phyloP scores from a whole-genome alignment of 768 basidiomycete genomes.

The Suillus fuscotomentosus region DNA sequence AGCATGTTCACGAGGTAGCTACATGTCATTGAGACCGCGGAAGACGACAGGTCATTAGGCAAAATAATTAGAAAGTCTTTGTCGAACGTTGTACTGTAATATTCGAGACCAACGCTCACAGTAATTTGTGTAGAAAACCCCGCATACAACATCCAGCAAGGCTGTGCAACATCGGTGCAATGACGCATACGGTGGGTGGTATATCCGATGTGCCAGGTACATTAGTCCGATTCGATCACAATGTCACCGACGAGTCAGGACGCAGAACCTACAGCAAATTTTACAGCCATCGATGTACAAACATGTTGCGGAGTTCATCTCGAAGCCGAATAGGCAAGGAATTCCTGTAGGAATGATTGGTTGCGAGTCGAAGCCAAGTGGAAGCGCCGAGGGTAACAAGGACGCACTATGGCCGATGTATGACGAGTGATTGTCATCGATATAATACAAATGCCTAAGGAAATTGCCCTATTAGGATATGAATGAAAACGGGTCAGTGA shows the following conservation, averaged over 20 bases:
- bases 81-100: too few relatives aligned
- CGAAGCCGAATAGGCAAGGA: neutral
- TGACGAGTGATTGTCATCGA: too few relatives aligned
- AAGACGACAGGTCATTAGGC: neutral
- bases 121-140: too few relatives aligned
- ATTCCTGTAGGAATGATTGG: neutral
- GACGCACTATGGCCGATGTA: too few relatives aligned
- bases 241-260: neutral
- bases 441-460: neutral
- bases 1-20: neutral
- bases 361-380: too few relatives aligned
- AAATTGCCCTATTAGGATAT: neutral
- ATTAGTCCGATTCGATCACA: neutral
- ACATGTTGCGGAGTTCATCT: neutral
- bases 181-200: too few relatives aligned
- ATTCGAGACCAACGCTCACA: too few relatives aligned
- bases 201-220: neutral
- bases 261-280: neutral
- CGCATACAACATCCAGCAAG: too few relatives aligned
- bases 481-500: neutral
- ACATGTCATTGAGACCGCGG: neutral
- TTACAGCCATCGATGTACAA: neutral
- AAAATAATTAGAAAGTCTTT: too few relatives aligned
- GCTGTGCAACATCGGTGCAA: too few relatives aligned
- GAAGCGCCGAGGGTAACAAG: too few relatives aligned